These are phyloP conservation scores for Juncus inflexus DNA, from an alignment of 176 grass and related monocot genomes.

Conservation along the genomic window DNA sequence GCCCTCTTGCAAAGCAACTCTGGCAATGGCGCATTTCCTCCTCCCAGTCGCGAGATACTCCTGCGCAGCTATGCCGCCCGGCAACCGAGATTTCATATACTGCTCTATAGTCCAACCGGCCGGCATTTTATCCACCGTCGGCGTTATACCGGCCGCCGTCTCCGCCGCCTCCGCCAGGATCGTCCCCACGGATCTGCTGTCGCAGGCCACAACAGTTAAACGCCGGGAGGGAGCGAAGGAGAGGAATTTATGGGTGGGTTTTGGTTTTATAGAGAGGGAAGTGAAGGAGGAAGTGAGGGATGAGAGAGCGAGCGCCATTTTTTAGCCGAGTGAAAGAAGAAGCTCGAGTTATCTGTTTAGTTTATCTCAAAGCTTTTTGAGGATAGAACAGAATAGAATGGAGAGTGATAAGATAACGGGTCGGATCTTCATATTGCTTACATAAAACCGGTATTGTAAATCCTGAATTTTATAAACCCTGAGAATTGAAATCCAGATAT, in stretches of 20 bases:
- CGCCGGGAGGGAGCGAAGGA: slow-evolving; percentile 22
- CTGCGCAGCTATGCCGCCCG: slow-evolving; percentile 85
- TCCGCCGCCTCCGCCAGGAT: slow-evolving; percentile 37
- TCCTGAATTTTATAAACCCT: too few relatives aligned
- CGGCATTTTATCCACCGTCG: not conserved
- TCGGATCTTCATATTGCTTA: too few relatives aligned
- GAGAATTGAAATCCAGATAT: not conserved
- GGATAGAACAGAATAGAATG: slow-evolving; percentile 2
- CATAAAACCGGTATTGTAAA: too few relatives aligned
- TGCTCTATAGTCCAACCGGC: slow-evolving; percentile 40
- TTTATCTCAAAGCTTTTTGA: slow-evolving; percentile 14
- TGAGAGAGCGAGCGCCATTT: slow-evolving; percentile 62
- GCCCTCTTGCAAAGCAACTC: slow-evolving; percentile 91
- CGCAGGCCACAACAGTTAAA: slow-evolving; percentile 18
- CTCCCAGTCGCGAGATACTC: slow-evolving; percentile 80
- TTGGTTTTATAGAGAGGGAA: slow-evolving; percentile 51
- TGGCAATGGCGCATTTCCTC: slow-evolving; percentile 73
- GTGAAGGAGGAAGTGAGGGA: slow-evolving; percentile 59
- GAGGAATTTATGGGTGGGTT: slow-evolving; percentile 3
- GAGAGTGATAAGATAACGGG: not conserved
- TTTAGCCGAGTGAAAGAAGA: not conserved
- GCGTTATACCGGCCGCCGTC: slow-evolving; percentile 30
- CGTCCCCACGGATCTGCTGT: slow-evolving; percentile 19
- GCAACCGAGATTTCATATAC: slow-evolving; percentile 80
- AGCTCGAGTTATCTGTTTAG: too few relatives aligned